These are phyloP conservation scores for Grosmannia huntii DNA, from an alignment of 2,329 filamentous ascomycete species.

Conservation along the genomic window DNA sequence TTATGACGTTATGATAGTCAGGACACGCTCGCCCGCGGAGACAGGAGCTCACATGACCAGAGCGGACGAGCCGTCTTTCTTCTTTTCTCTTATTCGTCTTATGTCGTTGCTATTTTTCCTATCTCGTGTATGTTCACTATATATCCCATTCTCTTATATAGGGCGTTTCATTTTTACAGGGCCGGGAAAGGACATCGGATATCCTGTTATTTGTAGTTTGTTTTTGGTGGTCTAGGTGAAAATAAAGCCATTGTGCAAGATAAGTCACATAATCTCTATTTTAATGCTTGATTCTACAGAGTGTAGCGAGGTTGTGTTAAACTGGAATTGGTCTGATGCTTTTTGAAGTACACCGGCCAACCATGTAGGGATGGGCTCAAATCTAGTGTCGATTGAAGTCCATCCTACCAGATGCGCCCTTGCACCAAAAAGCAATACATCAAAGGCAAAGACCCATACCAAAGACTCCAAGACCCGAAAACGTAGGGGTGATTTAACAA, in stretches of 20 bases:
- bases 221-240: not conserved
- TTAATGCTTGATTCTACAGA: no score
- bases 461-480: no score
- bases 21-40: not conserved
- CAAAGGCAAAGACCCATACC: no score
- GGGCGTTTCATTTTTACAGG: not conserved
- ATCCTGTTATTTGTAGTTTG: not conserved
- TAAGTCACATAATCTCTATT: not conserved
- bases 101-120: not conserved
- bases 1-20: not conserved
- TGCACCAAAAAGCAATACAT: no score
- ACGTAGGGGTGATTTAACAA: no score
- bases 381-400: no score
- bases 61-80: not conserved
- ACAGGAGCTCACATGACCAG: not conserved
- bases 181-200: not conserved
- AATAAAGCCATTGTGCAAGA: not conserved
- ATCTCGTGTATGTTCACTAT: slow-evolving; percentile 4
- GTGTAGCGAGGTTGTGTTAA: no score
- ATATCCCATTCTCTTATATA: not conserved
- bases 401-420: no score
- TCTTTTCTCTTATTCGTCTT: not conserved
- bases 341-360: no score
- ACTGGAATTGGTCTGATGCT: no score
- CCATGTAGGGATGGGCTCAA: no score